Evolutionary conservation across 2,329 filamentous ascomycete species (phyloP), one percentile per base, ranked within the genome.

Genomic region (Aspergillus awamori): DNA sequence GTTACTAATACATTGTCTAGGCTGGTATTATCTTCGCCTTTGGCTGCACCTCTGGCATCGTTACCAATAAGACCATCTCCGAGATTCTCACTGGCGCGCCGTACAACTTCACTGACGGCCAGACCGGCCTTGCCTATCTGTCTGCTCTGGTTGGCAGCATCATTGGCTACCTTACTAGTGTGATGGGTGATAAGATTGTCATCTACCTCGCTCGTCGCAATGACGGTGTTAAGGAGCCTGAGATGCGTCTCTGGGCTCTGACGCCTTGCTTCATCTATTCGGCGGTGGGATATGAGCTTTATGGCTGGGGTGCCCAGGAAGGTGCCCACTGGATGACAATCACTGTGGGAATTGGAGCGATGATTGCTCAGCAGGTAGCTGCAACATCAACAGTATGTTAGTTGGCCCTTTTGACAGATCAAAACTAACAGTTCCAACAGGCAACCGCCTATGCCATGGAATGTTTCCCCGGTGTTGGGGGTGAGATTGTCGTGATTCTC

Each of bases 1-100:
- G 8, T 8, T 13, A 17, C 41, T 45, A 45, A 36, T 13, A 30
- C 11, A 10, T 15, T 6, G 5, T 30, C 1, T 13, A 52, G 48
- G 48, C 48, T 36, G 48, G 48, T 33, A 52, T 52, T 24, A 52
- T 52, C 15, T 52, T 52, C 26, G 48, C 48, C n/a, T 52, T 55
- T 43, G 53, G 53, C 38, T 55, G 53, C 24, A 55, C 53, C 24
- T 43, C 53, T 15, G 53, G 53, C 2, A 55, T 55, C 7, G 53
- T 55, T 17, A 55, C 53, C 36, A 55, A 55, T 26, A 55, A 55
- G 38, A 55, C 53, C 22, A 45, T 55, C 15, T 55, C 53, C 4
- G 53, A 55, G 15, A 55, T 30, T 3, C 53, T 55, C 10, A 43
- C 53, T 5, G 53, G 38, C 6, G 30, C 53, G 2, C 53, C 53